Evolutionary conservation across 2,329 filamentous ascomycete genomes (phyloP).

Genomic region (Apiospora sp.): DNA sequence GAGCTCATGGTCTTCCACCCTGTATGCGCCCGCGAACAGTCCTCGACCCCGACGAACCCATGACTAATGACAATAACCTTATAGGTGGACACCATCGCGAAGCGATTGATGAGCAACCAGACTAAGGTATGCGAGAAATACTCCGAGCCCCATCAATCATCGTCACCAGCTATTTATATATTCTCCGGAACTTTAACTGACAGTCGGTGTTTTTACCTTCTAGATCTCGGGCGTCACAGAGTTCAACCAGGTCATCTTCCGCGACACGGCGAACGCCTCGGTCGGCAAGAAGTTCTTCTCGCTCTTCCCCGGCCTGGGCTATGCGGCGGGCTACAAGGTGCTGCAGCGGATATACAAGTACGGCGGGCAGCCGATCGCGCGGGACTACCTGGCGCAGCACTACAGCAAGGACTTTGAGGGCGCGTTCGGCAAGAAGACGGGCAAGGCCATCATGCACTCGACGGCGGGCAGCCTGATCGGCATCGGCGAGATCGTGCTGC

Average conservation of each 20-base stretch:
- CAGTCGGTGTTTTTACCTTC: conserved; percentile 25
- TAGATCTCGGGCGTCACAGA: conserved; percentile 52
- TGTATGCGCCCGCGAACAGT: conserved; percentile 47
- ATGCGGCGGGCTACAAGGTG: conserved; percentile 97
- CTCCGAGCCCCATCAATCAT: background rate
- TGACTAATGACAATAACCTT: conserved; percentile 35
- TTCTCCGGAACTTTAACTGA: background rate
- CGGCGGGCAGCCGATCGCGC: conserved; percentile 92
- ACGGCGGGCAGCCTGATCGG: conserved; percentile 94
- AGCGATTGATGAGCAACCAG: conserved; percentile 99
- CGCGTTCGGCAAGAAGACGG: conserved; percentile 94
- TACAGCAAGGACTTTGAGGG: conserved; percentile 85
- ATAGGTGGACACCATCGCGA: conserved; percentile 96
- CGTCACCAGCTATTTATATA: background rate
- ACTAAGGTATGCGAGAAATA: conserved; percentile 64
- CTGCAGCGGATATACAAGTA: conserved; percentile 99
- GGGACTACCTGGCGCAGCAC: conserved; percentile 84
- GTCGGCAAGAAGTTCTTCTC: conserved; percentile 85
- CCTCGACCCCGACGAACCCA: conserved; percentile 21
- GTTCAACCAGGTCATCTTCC: conserved; percentile 94
- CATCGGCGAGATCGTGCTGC: conserved; percentile 94
- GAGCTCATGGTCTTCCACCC: conserved; percentile 78
- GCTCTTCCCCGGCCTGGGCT: conserved; percentile 94
- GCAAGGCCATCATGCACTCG: conserved; percentile 98
- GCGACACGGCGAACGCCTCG: conserved; percentile 79